phyloP scores from a whole-genome alignment of 108 stramenopile species.

The Cylindrotheca fusiformis region DNA sequence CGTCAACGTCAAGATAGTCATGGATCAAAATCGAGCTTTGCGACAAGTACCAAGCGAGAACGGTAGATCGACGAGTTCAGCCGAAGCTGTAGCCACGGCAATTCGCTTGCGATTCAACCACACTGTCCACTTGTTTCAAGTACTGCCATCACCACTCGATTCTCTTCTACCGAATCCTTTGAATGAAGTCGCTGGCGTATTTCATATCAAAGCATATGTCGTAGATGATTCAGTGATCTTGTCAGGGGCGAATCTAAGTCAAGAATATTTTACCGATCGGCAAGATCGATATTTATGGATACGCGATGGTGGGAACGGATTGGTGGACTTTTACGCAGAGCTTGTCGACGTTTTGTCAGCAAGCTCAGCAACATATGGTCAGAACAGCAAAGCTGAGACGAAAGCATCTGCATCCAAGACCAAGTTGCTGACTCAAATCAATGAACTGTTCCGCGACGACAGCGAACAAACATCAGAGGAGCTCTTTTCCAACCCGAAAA shows the following conservation, averaged over 20 bases:
- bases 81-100: conserved; percentile 30
- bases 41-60: conserved; percentile 50
- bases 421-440: neutral
- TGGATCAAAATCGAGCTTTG: conserved; percentile 73
- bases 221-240: conserved; percentile 75
- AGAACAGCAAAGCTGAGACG: neutral
- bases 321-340: conserved; percentile 78
- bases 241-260: conserved; percentile 81
- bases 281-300: conserved; percentile 79
- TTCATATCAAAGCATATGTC: conserved; percentile 85
- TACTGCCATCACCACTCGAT: conserved; percentile 40
- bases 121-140: conserved; percentile 55
- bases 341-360: conserved; percentile 53
- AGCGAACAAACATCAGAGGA: neutral
- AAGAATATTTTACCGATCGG: conserved; percentile 84
- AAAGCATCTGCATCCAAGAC: neutral
- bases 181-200: conserved; percentile 82
- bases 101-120: conserved; percentile 14
- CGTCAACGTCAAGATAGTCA: conserved; percentile 55
- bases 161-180: conserved; percentile 67
- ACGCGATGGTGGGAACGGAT: conserved; percentile 56
- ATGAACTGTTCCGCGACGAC: conserved; percentile 5
- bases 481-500: conserved; percentile 6
- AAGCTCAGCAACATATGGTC: conserved; percentile 44
- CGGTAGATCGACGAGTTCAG: conserved; percentile 17